phyloP scores from a whole-genome alignment of 805 yeast genomes.

The Jamesozyma rosinii region DNA sequence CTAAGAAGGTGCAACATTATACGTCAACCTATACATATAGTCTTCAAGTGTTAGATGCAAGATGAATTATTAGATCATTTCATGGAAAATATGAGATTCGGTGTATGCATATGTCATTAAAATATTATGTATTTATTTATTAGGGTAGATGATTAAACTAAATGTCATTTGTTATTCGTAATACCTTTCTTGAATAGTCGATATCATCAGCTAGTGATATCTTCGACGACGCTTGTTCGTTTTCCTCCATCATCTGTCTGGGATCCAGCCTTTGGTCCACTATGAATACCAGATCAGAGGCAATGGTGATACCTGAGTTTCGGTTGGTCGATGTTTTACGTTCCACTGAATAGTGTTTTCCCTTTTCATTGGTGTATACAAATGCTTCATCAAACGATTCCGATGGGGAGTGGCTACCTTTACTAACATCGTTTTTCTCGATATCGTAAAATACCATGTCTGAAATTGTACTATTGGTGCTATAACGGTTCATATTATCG shows the following conservation, averaged over 20 bases:
- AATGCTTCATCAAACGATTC: slow-evolving; percentile 6
- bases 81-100: no score
- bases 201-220: slow-evolving; percentile 39
- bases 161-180: slow-evolving; percentile 33
- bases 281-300: background rate
- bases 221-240: slow-evolving; percentile 8
- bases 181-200: slow-evolving; percentile 42
- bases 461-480: background rate
- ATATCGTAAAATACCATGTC: background rate
- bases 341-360: slow-evolving; percentile 2
- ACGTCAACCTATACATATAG: no score
- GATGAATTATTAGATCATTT: no score
- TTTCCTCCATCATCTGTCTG: slow-evolving; percentile 9
- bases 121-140: no score
- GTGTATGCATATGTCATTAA: no score
- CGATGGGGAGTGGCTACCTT: background rate
- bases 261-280: slow-evolving; percentile 36
- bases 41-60: no score
- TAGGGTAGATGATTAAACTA: no score
- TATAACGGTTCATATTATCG: background rate
- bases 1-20: no score
- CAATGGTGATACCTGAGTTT: background rate
- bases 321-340: background rate
- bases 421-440: background rate
- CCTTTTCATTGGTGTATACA: slow-evolving; percentile 19